Percentiles rank a stretch among this genome's conserved stretches.
Evolutionary conservation across 2,329 filamentous ascomycete species (phyloP).

Genomic region (Verticillium longisporum): DNA sequence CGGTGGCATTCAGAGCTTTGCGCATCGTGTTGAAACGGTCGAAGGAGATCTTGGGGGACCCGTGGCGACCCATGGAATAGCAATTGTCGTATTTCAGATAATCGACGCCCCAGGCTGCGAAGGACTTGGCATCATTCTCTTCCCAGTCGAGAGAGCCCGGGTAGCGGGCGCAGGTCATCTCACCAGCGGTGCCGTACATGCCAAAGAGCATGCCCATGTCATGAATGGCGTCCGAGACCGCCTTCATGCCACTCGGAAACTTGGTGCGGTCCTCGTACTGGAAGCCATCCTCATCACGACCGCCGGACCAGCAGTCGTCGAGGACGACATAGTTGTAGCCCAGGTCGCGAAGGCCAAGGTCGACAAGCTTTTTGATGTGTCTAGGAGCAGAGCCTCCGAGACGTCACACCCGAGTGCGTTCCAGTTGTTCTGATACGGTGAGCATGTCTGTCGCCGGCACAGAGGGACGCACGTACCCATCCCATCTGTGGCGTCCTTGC

Average conservation of each 20-base stretch:
- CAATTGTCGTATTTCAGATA: slow-evolving; percentile 48
- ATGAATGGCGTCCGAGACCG: slow-evolving; percentile 25
- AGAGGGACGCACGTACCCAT: neutral
- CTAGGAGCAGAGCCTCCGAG: slow-evolving; percentile 3
- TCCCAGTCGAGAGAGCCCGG: slow-evolving; percentile 36
- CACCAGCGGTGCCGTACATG: slow-evolving; percentile 32
- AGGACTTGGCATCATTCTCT: slow-evolving; percentile 41
- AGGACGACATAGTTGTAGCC: slow-evolving; percentile 20
- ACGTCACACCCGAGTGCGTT: neutral
- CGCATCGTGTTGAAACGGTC: slow-evolving; percentile 15
- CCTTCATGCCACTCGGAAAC: slow-evolving; percentile 27
- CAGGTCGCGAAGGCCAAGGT: slow-evolving; percentile 16
- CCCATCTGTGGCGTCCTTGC: slow-evolving; percentile 1
- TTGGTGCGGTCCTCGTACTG: slow-evolving; percentile 22
- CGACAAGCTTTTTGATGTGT: slow-evolving; percentile 8
- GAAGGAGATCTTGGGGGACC: neutral
- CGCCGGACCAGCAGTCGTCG: slow-evolving; percentile 25
- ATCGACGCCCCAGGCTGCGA: slow-evolving; percentile 44
- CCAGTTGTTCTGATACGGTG: slow-evolving; percentile 1
- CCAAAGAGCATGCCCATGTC: slow-evolving; percentile 27
- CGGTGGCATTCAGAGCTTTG: slow-evolving; percentile 21
- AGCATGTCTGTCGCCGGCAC: neutral
- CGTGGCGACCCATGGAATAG: neutral
- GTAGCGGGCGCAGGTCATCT: slow-evolving; percentile 34
- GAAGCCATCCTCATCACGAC: slow-evolving; percentile 14